These are phyloP conservation scores for Jamesozyma spencerorum DNA, from an alignment of 805 yeast species.

Conservation along the genomic window DNA sequence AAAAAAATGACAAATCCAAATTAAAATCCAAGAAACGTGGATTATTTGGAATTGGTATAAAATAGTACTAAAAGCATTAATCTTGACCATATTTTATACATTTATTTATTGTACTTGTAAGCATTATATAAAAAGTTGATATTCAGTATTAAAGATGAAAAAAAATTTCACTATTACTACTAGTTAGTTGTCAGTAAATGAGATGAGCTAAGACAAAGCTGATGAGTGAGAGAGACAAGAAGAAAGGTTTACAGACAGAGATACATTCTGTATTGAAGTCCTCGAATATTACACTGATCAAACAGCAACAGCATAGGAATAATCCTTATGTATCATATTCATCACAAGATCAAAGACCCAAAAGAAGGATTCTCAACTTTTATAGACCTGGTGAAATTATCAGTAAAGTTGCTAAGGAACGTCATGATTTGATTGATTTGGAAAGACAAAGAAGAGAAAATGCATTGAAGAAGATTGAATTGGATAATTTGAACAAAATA, in stretches of 20 bases:
- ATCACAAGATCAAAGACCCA: constrained; percentile 4
- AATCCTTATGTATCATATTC: constrained; percentile 25
- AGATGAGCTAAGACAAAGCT: background rate
- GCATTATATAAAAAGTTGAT: too few species aligned
- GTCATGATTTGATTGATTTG: constrained; percentile 16
- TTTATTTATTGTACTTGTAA: too few species aligned
- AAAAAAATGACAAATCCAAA: background rate
- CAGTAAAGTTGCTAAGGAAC: constrained; percentile 7
- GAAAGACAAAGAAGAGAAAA: constrained; percentile 26
- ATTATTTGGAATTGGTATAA: background rate
- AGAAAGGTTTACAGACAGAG: constrained; percentile 22
- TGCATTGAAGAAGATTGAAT: background rate
- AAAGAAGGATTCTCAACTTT: constrained; percentile 28
- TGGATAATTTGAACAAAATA: background rate
- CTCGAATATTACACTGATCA: constrained; percentile 23
- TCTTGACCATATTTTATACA: too few species aligned
- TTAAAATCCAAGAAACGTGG: constrained; percentile 1
- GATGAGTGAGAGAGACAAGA: background rate
- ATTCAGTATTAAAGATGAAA: too few species aligned
- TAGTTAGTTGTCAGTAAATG: too few species aligned
- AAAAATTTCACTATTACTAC: too few species aligned
- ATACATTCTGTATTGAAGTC: constrained; percentile 25
- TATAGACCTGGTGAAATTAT: constrained; percentile 46
- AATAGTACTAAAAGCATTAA: too few species aligned
- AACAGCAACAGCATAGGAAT: constrained; percentile 12